Conservation (phyloP, 1,284 basidiomycete genomes). For the Leccinum griseonigrum region DNA sequence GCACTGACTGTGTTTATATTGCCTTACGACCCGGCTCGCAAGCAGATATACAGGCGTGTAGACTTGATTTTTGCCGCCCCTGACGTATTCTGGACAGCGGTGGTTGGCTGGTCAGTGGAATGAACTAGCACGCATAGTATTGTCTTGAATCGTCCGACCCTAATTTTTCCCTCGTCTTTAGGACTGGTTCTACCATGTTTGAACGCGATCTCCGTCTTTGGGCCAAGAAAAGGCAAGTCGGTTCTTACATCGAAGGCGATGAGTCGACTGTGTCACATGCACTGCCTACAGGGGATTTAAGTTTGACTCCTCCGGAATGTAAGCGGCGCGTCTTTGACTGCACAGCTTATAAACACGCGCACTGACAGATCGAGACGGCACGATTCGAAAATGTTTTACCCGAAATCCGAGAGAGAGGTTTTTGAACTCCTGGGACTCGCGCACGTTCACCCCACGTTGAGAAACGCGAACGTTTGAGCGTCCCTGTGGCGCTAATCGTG, state of each 20-base stretch:
- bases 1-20: constrained; percentile 66
- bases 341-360: neutral
- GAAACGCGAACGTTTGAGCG: constrained; percentile 60
- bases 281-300: constrained; percentile 56
- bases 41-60: constrained; percentile 53
- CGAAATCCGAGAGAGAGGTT: constrained; percentile 65
- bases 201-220: constrained; percentile 73
- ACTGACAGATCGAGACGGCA: constrained; percentile 49
- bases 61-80: constrained; percentile 74
- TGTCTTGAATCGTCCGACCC: neutral
- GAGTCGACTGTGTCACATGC: constrained; percentile 9
- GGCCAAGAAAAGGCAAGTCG: constrained; percentile 62
- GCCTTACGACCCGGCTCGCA: constrained; percentile 36
- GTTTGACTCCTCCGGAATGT: constrained; percentile 80
- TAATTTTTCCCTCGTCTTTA: constrained; percentile 27
- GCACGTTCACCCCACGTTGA: constrained; percentile 65
- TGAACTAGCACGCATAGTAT: neutral
- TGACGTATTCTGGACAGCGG: constrained; percentile 72
- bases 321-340: constrained; percentile 28
- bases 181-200: constrained; percentile 82
- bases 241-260: constrained; percentile 6
- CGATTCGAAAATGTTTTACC: constrained; percentile 57
- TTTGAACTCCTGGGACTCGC: constrained; percentile 66
- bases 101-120: constrained; percentile 66
- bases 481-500: constrained; percentile 12